These are phyloP conservation scores for Exophiala calicioides DNA, from an alignment of 2,329 filamentous ascomycete species.

Conservation along the genomic window DNA sequence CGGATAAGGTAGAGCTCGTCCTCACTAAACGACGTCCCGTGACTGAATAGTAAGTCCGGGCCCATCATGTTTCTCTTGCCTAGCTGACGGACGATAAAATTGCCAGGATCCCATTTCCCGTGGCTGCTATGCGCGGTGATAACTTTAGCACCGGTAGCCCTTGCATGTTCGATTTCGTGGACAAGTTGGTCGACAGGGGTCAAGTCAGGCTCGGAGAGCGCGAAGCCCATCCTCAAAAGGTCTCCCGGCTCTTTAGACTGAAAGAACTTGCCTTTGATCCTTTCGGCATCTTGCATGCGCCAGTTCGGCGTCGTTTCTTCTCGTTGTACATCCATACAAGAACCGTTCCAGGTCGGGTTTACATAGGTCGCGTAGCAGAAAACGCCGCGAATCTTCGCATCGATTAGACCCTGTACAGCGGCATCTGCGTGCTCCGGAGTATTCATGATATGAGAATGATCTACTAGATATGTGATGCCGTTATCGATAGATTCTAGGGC, in stretches of 20 bases:
- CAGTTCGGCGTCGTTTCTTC: slow-evolving; percentile 15
- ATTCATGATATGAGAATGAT: slow-evolving; percentile 21
- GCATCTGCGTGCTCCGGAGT: slow-evolving; percentile 26
- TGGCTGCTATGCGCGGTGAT: slow-evolving; percentile 11
- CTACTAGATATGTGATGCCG: slow-evolving; percentile 14
- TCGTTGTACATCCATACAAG: slow-evolving; percentile 10
- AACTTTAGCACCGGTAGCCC: slow-evolving; percentile 5
- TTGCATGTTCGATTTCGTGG: slow-evolving; percentile 7
- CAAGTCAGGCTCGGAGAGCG: slow-evolving; percentile 9
- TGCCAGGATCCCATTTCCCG: slow-evolving; percentile 12
- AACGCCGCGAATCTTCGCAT: slow-evolving; percentile 12
- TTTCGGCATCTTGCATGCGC: slow-evolving; percentile 13
- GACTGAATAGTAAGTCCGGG: slow-evolving; percentile 12
- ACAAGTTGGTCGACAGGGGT: slow-evolving; percentile 2
- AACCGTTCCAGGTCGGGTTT: slow-evolving; percentile 14
- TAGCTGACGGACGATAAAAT: slow-evolving; percentile 1
- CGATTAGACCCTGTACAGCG: slow-evolving; percentile 8
- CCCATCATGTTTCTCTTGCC: slow-evolving; percentile 3
- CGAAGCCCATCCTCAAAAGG: slow-evolving; percentile 18
- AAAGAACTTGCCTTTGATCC: slow-evolving; percentile 10
- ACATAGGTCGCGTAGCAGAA: slow-evolving; percentile 14
- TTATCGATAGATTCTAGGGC: slow-evolving; percentile 16
- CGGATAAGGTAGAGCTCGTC: slow-evolving; percentile 24
- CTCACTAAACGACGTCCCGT: slow-evolving; percentile 6
- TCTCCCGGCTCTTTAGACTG: slow-evolving; percentile 6